Evolutionary conservation across 2,329 filamentous ascomycete species (phyloP), one percentile per base, ranked within the genome.

Genomic region (Colletotrichum scovillei): DNA sequence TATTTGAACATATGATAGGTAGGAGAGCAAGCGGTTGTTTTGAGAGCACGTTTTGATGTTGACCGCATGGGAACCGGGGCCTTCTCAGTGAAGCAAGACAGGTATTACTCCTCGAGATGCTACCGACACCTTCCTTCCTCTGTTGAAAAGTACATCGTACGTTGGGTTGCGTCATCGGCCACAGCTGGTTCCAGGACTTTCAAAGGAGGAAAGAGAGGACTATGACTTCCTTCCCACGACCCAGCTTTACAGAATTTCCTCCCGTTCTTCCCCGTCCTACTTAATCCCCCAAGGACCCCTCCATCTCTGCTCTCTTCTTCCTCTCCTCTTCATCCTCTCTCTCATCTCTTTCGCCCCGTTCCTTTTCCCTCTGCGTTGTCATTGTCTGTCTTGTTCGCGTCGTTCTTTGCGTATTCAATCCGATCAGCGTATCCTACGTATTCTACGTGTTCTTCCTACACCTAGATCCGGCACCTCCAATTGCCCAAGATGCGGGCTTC

Each of bases 401-500:
- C 67, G 55, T 71, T 53, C 52, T 63, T 55, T 76, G 49, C 67
- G 53, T 69, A 65, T 58, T 69, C 66, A 58, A 63, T 64, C 49
- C 60, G 58, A 63, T 59, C 67, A 69, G 75, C 67, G 38, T 69
- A 32, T 30, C 55, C 55, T 60, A 58, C 68, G 32, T 67, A 12
- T 56, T 30, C 56, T 38, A 32, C 46, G 53, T 67, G 49, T 32
- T 63, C 58, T 58, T 52, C 24, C 55, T 55, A 22, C 63, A 66
- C 57, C 67, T 26, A 60, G 76, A 32, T 73, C 74, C 73, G 77
- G 14, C 79, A 80, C 2, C 22, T 5, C 28, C 63, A 24, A 58
- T 66, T 64, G 64, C 64, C 60, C 77, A 81, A 76, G 76, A 87
- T 87, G 85, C 84, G 83, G 78, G 76, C 79, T 12, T 79, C 81